Evolutionary conservation across 1,139 yeast species (phyloP), one percentile per base, ranked within the genome.

Genomic region (Geotrichum histeridarum): DNA sequence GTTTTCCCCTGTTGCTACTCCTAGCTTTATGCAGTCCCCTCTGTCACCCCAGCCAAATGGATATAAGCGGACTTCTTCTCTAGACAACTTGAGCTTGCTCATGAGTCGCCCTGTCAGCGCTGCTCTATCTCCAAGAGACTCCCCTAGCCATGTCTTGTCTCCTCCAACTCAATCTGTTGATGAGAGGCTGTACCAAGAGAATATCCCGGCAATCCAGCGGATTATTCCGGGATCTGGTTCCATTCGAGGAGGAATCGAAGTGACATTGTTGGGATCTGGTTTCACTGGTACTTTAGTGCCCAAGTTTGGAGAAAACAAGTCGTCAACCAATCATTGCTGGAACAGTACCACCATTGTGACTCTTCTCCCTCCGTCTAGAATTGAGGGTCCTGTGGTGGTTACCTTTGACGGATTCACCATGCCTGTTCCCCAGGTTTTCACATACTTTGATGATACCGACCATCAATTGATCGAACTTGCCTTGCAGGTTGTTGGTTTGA

Each of bases 141-240:
- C 48, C 9, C 51, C 54, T 4, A 32, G 17, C 12, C 35, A 42
- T 11, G 42, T 51, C 2, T 31, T 45, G 2, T 51, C 55, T 2
- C 51, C 55, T 8, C 17, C 42, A 15, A 47, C 39, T n/a, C 54
- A 52, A 41, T 44, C 46, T 33, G 55, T 44, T 15, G 55, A 52
- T 17, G 55, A 48, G 3, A 42, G 51, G 49, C 50, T 47, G 9
- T 35, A 48, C 9, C 46, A 37, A 22, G 49, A 45, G 9, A 35
- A 9, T 18, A 38, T 73, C 22, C 91, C 93, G 1, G 71, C 78
- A 0, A 84, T 89, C 57, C 89, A 87, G 68, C 78, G 93, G 61
- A 84, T 90, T 9, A 89, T 90, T 55, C 98, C 98, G 0, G 85
- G 93, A 0, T 91, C 86, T 66, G 98, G 98, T 3, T 95, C 97